Evolutionary conservation across 169 alveolate genomes (phyloP).

Genomic region (Miamiensis avidus): DNA sequence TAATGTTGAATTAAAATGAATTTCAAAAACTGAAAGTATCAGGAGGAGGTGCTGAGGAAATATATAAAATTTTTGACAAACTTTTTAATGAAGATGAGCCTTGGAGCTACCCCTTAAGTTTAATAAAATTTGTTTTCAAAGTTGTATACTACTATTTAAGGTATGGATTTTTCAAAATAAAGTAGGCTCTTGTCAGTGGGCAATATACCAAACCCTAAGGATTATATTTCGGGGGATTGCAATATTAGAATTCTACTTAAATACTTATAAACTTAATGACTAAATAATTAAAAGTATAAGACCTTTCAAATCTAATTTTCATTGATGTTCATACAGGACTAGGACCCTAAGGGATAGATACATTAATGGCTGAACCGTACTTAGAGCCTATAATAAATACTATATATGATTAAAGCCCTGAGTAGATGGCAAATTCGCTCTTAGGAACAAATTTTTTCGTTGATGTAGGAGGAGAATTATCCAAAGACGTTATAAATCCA

Average conservation of each 20-base stretch:
- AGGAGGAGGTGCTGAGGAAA: neutral
- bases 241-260: neutral
- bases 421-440: neutral
- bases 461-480: neutral
- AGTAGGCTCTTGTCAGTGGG: neutral
- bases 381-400: too few relatives aligned
- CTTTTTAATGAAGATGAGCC: neutral
- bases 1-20: neutral
- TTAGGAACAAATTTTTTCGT: neutral
- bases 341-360: neutral
- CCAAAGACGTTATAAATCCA: neutral
- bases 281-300: too few relatives aligned
- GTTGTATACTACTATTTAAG: neutral
- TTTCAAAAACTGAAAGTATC: neutral
- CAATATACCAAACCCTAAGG: neutral
- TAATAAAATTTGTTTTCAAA: too few relatives aligned
- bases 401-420: neutral
- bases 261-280: neutral
- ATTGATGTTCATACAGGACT: neutral
- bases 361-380: neutral
- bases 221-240: neutral
- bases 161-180: too few relatives aligned
- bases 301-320: neutral
- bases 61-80: too few relatives aligned
- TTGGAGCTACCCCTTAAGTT: neutral